Base-by-base conservation (phyloP, 2,329 filamentous ascomycete species). In the Pseudocercospora fijiensis region DNA sequence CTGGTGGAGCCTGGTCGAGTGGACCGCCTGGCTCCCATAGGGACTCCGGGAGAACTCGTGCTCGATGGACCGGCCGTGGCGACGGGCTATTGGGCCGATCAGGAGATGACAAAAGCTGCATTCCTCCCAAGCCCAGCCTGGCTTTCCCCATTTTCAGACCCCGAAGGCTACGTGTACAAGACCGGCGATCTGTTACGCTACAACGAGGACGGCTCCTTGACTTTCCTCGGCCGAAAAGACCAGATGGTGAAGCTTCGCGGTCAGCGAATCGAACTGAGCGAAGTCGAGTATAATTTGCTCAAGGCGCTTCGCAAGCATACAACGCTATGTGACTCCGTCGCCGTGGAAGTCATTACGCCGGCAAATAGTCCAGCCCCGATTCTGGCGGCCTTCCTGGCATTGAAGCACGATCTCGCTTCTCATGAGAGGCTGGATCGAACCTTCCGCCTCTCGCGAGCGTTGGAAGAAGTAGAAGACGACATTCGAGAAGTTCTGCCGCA, bases 171-270 rank as follows among this genome's bases (percentile, higher is more conserved):
- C 8, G n/a, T 52, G 16, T 60, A 60, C 28, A 18, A 26, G 11
- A 60, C 58, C 1, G 58, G 58, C n/a, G 58, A 60, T 27, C 45
- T 60, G 5, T 11, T 18, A 9, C 24, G 28, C 7, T 37, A 33
- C 26, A 37, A 52, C 20, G n/a, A 26, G 16, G 45, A 60, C 26
- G 58, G 58, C 16, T 22, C 18, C 7, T 20, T 60, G 18, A 16
- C 9, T 5, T 53, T 37, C 27, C 13, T 52, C 9, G 89, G 90
- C 13, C 84, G 90, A 22, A 81, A 87, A 24, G 91, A 94, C 69
- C 88, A 88, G 62, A 90, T 93, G 75, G 81, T 94, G 57, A 95
- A 94, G 73, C 81, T 96, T 11, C 85, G 90, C 33, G 91, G 91
- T 0, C 89, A 92, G 68, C 81, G 90, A 51, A 86, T 96, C 27